Base-by-base conservation (phyloP, 2,329 filamentous ascomycete species). In the Aspergillus floridensis region DNA sequence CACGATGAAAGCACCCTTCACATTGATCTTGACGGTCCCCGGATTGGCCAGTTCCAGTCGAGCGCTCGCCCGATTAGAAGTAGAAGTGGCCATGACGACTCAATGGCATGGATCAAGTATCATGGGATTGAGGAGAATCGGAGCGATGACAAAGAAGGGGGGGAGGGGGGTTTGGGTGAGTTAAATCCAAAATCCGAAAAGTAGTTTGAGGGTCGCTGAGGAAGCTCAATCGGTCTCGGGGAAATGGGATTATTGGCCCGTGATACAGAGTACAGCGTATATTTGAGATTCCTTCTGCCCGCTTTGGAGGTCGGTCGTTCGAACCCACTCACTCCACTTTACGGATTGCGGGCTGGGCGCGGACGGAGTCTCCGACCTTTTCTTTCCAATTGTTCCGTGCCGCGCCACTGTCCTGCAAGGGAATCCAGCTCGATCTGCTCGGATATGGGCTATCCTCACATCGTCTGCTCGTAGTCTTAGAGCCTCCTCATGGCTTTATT, bases 1-100 rank as follows among this genome's bases (percentile, higher is more conserved):
- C 69, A 96, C 92, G 66, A 99, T 98, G 72, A 96, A 97, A 44
- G 95, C 95, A 71, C 93, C 95, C 74, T 92, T 88, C 65, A 98
- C 93, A 74, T 99, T 98, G 80, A 99, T 98, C 78, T 91, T 89
- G 70, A 97, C 92, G 14, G 90, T 79, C 24, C 85, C 85, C 2
- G 86, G 85, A 59, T 85, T 83, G 61, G 83, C 80, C 49, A 76
- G 70, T 58, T 76, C 70, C 35, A 77, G 57, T 47, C 72, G 74
- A 53, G 65, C 66, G 49, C 67, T 68, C 47, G 68, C 59, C 29
- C 66, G 58, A 58, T 64, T 63, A 48, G 64, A 67, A 52, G 69
- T 67, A 59, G 70, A 68, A 38, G 70, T 65, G 62, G 72, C 66
- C 75, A 77, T 77, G 59, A 59, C 65, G 60, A 59, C 24, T 58